A percentile compares a stretch with the other conserved stretches of the same genome.
Evolutionary conservation across 192 early-diverging fungal genomes (phyloP).

Genomic region (Piromyces finnis): DNA sequence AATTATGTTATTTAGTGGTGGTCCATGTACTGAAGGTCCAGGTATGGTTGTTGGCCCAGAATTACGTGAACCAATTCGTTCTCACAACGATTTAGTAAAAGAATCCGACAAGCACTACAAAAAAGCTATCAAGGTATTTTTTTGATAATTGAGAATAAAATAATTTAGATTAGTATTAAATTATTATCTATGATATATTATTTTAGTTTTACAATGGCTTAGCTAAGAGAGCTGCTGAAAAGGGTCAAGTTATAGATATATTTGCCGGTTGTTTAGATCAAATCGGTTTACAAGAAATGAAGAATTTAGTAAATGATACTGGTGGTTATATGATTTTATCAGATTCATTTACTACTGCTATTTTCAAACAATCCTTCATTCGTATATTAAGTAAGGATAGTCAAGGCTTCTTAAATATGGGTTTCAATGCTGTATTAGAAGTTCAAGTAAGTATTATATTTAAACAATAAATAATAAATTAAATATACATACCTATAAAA

Average conservation of each 20-base stretch:
- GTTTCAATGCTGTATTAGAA: slow-evolving; percentile 92
- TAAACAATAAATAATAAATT: no score
- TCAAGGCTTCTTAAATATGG: slow-evolving; percentile 77
- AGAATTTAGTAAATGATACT: slow-evolving; percentile 66
- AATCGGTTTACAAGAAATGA: slow-evolving; percentile 94
- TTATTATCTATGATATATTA: no score
- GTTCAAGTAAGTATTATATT: slow-evolving; percentile 55
- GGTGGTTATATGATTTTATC: slow-evolving; percentile 88
- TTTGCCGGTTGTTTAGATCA: slow-evolving; percentile 98
- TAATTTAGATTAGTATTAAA: no score
- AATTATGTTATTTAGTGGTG: slow-evolving; percentile 86
- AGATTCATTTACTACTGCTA: slow-evolving; percentile 84
- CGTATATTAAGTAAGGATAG: slow-evolving; percentile 82
- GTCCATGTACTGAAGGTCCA: slow-evolving; percentile 84
- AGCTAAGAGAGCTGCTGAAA: slow-evolving; percentile 66
- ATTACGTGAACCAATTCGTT: slow-evolving; percentile 82
- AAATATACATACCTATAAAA: no score
- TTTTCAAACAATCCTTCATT: slow-evolving; percentile 98
- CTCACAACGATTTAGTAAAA: slow-evolving; percentile 97
- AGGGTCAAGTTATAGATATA: slow-evolving; percentile 85
- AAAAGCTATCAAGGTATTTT: slow-evolving; percentile 63
- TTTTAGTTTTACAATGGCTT: slow-evolving; percentile 77
- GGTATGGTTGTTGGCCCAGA: slow-evolving; percentile 86
- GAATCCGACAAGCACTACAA: slow-evolving; percentile 82
- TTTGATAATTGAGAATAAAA: no score